Evolutionary conservation across 2,329 filamentous ascomycete genomes (phyloP), one percentile per base, ranked within the genome.

Genomic region (Didymella keratinophila): DNA sequence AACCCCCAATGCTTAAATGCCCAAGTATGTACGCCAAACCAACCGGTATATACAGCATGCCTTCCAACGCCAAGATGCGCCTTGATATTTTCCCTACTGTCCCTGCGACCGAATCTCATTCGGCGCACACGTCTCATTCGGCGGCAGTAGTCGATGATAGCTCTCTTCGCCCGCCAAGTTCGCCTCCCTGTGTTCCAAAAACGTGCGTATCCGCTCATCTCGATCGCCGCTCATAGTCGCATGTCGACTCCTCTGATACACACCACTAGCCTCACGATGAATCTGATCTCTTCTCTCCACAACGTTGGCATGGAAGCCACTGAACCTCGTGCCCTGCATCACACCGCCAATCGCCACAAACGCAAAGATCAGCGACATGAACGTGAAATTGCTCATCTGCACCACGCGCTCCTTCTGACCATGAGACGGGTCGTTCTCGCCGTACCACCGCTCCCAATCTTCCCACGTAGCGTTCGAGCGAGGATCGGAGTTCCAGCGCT

Each of bases 381-480:
- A 98, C 12, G 87, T 84, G 41, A 87, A 86, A 71, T 97, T 96
- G 58, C 89, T 91, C 78, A 94, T 87, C 76, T 87, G 90, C 51
- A 88, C 67, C 84, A 84, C 62, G 72, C 74, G 64, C 69, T 70
- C 70, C 65, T 78, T 63, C 52, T 78, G 79, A 63, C 75, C 75
- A 70, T 76, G 69, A 48, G 57, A 58, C 16, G 62, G 60, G 58
- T 72, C 64, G 25, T 72, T 73, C 30, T 67, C 66, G 23, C 65
- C 55, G 60, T 77, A 74, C 76, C 77, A 79, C 43, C 83, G 84
- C 79, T 97, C 92, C 93, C 93, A 97, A 75, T 99, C 95, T 75
- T 99, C 95, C 95, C 95, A 99, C 0, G 95, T 98, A 0, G 92
- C 95, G 75, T 98, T 98, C 67, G 81, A 76, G 47, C 88, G 85